phyloP scores from a whole-genome alignment of 352 stramenopile genomes.

The Globisporangium acanthophoron region DNA sequence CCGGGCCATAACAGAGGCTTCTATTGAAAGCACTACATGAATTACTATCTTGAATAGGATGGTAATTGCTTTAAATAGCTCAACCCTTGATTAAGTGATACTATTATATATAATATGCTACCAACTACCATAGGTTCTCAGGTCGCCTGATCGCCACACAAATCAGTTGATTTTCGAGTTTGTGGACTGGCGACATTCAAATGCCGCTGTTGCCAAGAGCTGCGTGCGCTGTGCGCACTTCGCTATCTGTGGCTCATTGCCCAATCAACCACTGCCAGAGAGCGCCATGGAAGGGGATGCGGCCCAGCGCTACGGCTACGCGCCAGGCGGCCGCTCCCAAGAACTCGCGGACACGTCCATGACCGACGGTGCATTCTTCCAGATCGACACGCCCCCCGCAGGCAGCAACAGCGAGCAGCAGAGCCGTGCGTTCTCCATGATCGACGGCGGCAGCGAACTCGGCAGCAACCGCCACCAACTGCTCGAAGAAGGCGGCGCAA shows the following conservation, averaged over 20 bases:
- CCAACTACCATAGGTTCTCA: neutral
- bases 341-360: slow-evolving; percentile 16
- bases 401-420: neutral
- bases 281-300: slow-evolving; percentile 5
- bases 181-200: neutral
- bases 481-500: neutral
- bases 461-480: neutral
- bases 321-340: neutral
- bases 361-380: slow-evolving; percentile 14
- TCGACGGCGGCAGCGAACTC: slow-evolving; percentile 6
- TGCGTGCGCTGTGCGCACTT: neutral
- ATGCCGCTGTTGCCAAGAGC: no score
- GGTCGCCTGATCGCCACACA: no score
- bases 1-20: neutral
- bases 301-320: slow-evolving; percentile 12
- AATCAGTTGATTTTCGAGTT: neutral
- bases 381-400: slow-evolving; percentile 8
- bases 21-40: neutral
- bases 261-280: neutral
- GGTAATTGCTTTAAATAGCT: neutral
- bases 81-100: neutral
- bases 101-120: neutral
- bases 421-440: slow-evolving; percentile 5
- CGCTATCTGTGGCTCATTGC: neutral
- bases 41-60: neutral